These are phyloP conservation scores for Aspergillus caelatus DNA, from an alignment of 2,329 filamentous ascomycete genomes.

Conservation along the genomic window DNA sequence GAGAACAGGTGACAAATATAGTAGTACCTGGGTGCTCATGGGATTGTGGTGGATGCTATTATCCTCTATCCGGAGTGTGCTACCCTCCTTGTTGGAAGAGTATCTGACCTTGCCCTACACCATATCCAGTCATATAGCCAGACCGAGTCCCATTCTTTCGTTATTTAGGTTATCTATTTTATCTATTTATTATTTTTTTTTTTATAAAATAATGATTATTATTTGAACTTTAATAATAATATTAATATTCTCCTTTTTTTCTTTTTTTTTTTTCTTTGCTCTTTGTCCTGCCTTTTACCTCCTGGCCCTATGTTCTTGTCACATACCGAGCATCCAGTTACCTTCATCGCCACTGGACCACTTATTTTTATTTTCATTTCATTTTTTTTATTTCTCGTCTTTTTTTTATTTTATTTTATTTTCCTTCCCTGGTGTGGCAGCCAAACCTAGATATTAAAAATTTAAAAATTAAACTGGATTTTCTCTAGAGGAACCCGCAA, in stretches of 20 bases:
- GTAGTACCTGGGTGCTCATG: constrained; percentile 30
- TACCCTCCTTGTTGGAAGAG: constrained; percentile 24
- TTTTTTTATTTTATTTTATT: constrained; percentile 9
- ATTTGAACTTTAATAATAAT: too few relatives aligned
- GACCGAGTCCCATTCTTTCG: background rate
- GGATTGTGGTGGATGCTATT: constrained; percentile 24
- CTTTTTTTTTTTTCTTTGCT: too few relatives aligned
- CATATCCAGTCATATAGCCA: constrained; percentile 13
- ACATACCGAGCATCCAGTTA: constrained; percentile 8
- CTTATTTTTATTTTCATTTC: constrained; percentile 14
- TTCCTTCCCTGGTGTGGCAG: background rate
- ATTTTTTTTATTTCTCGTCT: constrained; percentile 8
- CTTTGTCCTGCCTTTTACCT: background rate
- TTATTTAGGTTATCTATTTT: background rate
- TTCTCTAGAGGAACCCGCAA: constrained; percentile 18
- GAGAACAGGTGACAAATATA: constrained; percentile 29
- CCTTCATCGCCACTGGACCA: constrained; percentile 21
- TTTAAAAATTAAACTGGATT: constrained; percentile 1
- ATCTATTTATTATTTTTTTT: background rate
- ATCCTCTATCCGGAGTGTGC: constrained; percentile 25
- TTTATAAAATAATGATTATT: background rate
- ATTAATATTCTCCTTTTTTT: background rate
- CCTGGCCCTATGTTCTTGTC: background rate
- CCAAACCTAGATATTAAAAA: background rate
- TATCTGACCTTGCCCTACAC: constrained; percentile 18